Percentiles rank a stretch among this genome's conserved stretches.
Evolutionary conservation across 148 eudicot species (phyloP).

Genomic region (Chenopodium quinoa): DNA sequence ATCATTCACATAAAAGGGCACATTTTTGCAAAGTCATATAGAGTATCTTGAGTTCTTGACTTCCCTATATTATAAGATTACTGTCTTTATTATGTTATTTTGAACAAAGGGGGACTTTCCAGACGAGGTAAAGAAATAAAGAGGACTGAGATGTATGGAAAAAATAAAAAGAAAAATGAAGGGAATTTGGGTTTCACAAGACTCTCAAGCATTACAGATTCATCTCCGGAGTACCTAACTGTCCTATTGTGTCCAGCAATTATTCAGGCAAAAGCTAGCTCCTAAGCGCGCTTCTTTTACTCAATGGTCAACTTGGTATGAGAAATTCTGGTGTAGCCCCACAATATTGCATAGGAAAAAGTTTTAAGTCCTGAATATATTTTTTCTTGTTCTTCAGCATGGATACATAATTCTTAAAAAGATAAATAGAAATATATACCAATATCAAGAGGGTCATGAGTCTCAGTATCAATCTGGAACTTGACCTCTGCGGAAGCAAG

Average conservation of each 20-base stretch:
- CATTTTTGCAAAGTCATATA: neutral
- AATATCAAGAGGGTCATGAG: conserved; percentile 98
- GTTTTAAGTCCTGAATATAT: neutral
- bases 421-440: conserved; percentile 41
- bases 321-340: neutral
- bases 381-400: neutral
- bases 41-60: neutral
- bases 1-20: neutral
- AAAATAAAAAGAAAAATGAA: neutral
- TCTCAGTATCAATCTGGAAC: conserved; percentile 95
- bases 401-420: neutral
- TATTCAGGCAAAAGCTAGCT: neutral
- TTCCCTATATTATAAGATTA: neutral
- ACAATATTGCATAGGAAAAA: neutral
- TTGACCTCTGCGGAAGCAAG: conserved; percentile 99
- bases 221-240: neutral
- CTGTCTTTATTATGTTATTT: neutral
- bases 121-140: neutral
- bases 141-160: neutral
- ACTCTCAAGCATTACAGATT: neutral
- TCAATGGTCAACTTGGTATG: neutral
- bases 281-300: neutral
- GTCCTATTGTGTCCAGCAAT: neutral
- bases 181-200: neutral
- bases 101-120: neutral